These are phyloP conservation scores for Buxus sempervirens DNA, from an alignment of 164 flowering plant species.

Conservation along the genomic window DNA sequence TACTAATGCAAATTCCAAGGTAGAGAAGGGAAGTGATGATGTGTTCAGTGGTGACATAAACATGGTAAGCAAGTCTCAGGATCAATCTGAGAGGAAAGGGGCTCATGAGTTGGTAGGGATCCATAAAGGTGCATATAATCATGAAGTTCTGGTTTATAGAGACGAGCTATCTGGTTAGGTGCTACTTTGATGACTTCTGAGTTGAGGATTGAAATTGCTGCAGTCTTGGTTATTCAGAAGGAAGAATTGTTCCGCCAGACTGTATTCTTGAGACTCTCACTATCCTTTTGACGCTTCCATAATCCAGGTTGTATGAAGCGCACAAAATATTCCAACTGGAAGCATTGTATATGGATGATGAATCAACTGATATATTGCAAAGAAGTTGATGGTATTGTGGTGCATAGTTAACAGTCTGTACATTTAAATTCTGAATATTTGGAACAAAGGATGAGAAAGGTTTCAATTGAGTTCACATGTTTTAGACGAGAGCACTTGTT, in stretches of 20 bases:
- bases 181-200: neutral
- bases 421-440: neutral
- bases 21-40: constrained; percentile 26
- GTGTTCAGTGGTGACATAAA: constrained; percentile 20
- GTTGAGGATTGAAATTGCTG: neutral
- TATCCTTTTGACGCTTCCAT: neutral
- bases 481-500: neutral
- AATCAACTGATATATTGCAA: too few species aligned
- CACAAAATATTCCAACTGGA: neutral
- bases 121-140: constrained; percentile 14
- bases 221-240: neutral
- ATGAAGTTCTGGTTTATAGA: constrained; percentile 16
- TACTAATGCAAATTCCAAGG: constrained; percentile 19
- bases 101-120: constrained; percentile 17
- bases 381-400: too few species aligned
- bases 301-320: too few species aligned
- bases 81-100: constrained; percentile 19
- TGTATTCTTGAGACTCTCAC: neutral
- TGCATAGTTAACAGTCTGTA: neutral
- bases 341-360: too few species aligned
- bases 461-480: neutral
- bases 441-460: neutral
- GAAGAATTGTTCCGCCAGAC: neutral
- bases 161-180: constrained; percentile 14
- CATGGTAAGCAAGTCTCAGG: constrained; percentile 19